Evolutionary conservation across 257 asterid species (phyloP), one percentile per base, ranked within the genome.

Genomic region (Salvia rosmarinus): DNA sequence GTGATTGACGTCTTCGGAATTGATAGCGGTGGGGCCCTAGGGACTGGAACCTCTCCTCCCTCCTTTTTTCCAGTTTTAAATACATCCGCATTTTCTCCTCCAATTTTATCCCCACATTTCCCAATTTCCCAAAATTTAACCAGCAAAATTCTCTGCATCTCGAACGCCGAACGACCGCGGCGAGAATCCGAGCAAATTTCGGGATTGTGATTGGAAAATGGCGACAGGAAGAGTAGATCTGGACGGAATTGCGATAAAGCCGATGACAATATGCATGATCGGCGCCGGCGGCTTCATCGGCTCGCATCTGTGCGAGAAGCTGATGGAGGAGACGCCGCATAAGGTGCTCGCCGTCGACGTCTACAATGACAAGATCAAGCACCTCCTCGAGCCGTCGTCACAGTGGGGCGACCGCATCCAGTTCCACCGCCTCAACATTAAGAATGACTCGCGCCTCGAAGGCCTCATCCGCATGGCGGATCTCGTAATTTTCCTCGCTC

Each of bases 221-320:
- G 87, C 96, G 64, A 73, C 16, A 49, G 96, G 81, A 52, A 85
- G 93, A 67, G 72, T 88, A 83, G 97, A 92, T 92, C 97, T 92
- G 89, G 96, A 92, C 55, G 98, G 98, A 9, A 88, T 84, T 57
- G 75, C 84, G 71, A 85, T 92, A 0, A 84, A 87, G 77, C 88
- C 89, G 75, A 79, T 90, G 13, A 88, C 95, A 20, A 90, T 90
- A 72, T 92, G 97, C 85, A 88, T 92, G 97, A 92, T 90, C 39
- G 98, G 96, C 37, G 98, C 98, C 47, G 98, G 98, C 14, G 98
- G 98, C 3, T 92, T 92, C 86, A 92, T 92, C 59, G 98, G 98
- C 9, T 92, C 98, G 47, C 98, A 90, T 69, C 88, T 92, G 6
- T 92, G 98, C 76, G 98, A 92, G 87, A 90, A 92, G 79, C 77